These are phyloP conservation scores for Teunomyces tritomae DNA, from an alignment of 805 yeast genomes.

Conservation along the genomic window DNA sequence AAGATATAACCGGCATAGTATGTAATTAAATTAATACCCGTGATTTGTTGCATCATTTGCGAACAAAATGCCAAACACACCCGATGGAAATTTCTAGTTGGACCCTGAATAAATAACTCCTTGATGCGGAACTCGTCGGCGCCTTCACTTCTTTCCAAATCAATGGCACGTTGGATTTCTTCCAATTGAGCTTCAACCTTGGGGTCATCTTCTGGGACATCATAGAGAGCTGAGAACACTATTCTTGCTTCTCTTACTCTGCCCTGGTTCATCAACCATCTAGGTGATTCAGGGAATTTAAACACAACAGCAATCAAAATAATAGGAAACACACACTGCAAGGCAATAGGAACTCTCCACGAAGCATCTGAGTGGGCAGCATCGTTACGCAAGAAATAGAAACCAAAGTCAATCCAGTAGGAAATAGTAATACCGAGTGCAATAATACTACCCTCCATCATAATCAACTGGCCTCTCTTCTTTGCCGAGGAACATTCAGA, in stretches of 20 bases:
- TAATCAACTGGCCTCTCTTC: constrained; percentile 28
- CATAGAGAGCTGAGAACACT: constrained; percentile 7
- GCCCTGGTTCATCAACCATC: constrained; percentile 36
- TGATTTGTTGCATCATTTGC: constrained; percentile 48
- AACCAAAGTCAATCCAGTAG: constrained; percentile 36
- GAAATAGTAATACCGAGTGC: constrained; percentile 29
- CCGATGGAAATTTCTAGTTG: constrained; percentile 48
- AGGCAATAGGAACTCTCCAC: constrained; percentile 37
- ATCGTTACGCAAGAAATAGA: constrained; percentile 19
- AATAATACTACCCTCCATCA: constrained; percentile 29
- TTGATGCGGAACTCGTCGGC: constrained; percentile 23
- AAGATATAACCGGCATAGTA: constrained; percentile 45
- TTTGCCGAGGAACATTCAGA: constrained; percentile 35
- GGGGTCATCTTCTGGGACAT: constrained; percentile 8
- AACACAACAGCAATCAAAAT: constrained; percentile 11
- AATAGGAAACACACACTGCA: constrained; percentile 24
- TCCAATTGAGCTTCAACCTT: constrained; percentile 15
- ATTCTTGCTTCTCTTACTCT: constrained; percentile 26
- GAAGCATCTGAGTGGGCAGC: constrained; percentile 18
- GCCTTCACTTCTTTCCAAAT: constrained; percentile 13
- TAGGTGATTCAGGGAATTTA: constrained; percentile 43
- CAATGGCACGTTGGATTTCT: constrained; percentile 15
- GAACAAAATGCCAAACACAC: constrained; percentile 42
- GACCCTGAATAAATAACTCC: constrained; percentile 39
- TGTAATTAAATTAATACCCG: constrained; percentile 48